Base-by-base conservation (phyloP, 352 stramenopile species). In the Phytopythium vexans region DNA sequence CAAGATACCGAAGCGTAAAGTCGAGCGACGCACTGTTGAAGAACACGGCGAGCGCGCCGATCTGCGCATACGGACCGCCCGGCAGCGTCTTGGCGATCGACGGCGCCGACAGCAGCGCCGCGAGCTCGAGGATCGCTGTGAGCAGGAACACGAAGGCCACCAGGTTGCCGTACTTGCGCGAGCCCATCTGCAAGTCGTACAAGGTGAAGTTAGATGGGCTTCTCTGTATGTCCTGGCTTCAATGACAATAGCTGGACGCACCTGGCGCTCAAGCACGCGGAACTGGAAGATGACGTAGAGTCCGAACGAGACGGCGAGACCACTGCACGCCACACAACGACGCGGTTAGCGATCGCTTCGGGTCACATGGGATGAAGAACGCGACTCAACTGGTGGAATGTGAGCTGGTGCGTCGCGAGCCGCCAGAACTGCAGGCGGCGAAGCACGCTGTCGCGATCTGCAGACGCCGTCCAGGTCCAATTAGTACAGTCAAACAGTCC, bases 221-320 rank as follows among this genome's bases (percentile, higher is more conserved):
- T 16, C 21, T 50, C 27, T n/a, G 37, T 36, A 16, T 8, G 14
- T 33, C 3, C 41, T 16, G 14, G 32, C 7, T 8, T 16, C 33
- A 52, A 27, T 15, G 10, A 27, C 21, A 27, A 27, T 2, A 27
- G 21, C 21, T 27, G 21, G 21, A 42, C 53, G 16, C 43, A 86
- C 74, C 69, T 84, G 71, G 2, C 85, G 72, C 58, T 95, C 85
- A 15, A 95, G 60, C 21, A 92, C 66, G 42, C 85, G 81, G 63
- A 88, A 93, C 70, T 92, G 81, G 70, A 92, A 95, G 54, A 95
- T 73, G 43, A 86, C 65, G 52, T 95, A 95, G 41, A 95, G 69
- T 6, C 85, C 85, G 46, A 95, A 72, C 1, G 82, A 86, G 37
- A 83, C 82, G 0, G 80, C 81, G 21, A 95, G 58, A 7, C 85